Conservation (phyloP, 192 early-diverging fungal genomes). For the Gonapodya prolifera region DNA sequence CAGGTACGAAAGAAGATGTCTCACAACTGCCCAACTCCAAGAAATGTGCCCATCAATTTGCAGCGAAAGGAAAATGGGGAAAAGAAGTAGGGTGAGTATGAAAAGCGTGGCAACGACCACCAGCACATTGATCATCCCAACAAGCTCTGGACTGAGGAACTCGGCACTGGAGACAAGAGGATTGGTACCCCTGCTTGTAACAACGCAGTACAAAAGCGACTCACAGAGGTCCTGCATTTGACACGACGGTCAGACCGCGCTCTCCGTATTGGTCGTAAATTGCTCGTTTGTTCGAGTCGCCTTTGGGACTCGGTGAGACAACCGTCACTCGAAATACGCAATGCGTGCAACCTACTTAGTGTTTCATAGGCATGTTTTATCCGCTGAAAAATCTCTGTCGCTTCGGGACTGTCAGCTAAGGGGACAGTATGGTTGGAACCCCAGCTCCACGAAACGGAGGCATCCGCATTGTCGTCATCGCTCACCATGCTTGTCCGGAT, state of each 20-base stretch:
- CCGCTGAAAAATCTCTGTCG: not conserved
- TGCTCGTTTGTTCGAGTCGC: not conserved
- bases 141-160: not conserved
- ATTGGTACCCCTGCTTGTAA: not conserved
- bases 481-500: conserved; percentile 1
- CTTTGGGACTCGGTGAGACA: not conserved
- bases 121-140: not conserved
- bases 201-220: not conserved
- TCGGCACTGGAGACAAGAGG: not conserved
- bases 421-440: no score
- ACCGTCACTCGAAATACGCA: not conserved
- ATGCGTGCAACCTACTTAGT: not conserved
- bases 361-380: conserved; percentile 1
- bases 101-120: not conserved
- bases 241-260: not conserved
- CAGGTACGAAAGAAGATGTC: not conserved
- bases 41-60: not conserved
- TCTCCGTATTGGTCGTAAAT: conserved; percentile 5
- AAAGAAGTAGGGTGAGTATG: not conserved
- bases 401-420: not conserved
- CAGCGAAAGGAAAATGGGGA: conserved; percentile 4
- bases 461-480: no score
- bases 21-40: not conserved
- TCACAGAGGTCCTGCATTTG: not conserved
- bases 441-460: no score